Evolutionary conservation across 148 eudicot genomes (phyloP).

Genomic region (Persicaria tinctoria): DNA sequence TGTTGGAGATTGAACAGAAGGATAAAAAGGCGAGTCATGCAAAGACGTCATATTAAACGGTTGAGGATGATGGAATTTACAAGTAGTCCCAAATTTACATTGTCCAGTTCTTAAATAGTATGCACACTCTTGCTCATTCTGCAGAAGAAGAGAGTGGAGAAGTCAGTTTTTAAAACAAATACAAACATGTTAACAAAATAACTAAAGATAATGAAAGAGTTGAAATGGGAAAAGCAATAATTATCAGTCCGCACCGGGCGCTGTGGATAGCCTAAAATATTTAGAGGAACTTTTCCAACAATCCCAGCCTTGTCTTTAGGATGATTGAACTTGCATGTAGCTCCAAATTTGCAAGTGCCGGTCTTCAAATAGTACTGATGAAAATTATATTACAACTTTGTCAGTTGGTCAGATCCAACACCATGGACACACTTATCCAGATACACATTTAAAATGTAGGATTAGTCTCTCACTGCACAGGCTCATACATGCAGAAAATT

Average conservation of each 20-base stretch:
- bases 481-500: background rate
- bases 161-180: too few relatives aligned
- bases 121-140: slow-evolving; percentile 81
- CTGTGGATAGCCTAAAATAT: slow-evolving; percentile 90
- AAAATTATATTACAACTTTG: background rate
- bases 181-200: too few relatives aligned
- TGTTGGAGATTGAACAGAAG: slow-evolving; percentile 72
- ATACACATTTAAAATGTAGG: background rate
- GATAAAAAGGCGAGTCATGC: slow-evolving; percentile 83
- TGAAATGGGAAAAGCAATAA: background rate
- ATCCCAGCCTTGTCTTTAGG: slow-evolving; percentile 92
- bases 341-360: slow-evolving; percentile 92
- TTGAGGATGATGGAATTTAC: slow-evolving; percentile 96
- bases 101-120: slow-evolving; percentile 92
- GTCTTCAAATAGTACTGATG: slow-evolving; percentile 86
- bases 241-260: slow-evolving; percentile 53
- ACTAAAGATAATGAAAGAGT: too few relatives aligned
- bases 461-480: background rate
- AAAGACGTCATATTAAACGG: slow-evolving; percentile 66
- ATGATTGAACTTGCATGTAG: slow-evolving; percentile 96
- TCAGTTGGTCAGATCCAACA: background rate
- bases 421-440: background rate
- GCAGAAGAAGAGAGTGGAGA: background rate
- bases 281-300: slow-evolving; percentile 74
- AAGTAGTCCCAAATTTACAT: slow-evolving; percentile 90